Percentiles rank a stretch among this genome's conserved stretches.
phyloP scores from a whole-genome alignment of 2,329 filamentous ascomycete species.

The Diaporthe velutina region DNA sequence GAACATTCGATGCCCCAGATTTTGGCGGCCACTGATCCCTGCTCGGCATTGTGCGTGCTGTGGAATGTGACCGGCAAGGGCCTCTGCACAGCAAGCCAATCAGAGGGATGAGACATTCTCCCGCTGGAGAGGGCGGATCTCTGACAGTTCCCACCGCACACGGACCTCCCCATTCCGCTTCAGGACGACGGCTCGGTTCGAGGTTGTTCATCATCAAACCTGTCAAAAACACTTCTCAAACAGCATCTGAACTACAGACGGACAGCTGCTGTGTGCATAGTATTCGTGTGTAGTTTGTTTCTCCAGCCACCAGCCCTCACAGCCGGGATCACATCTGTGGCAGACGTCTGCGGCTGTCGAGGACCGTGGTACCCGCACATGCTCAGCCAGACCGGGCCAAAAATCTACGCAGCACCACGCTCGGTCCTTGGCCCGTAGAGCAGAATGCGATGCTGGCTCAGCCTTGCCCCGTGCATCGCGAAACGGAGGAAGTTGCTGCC shows the following conservation, averaged over 20 bases:
- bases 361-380: not conserved
- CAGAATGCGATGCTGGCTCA: not conserved
- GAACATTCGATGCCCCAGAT: conserved; percentile 33
- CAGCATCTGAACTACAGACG: conserved; percentile 13
- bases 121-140: conserved; percentile 27
- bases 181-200: conserved; percentile 30
- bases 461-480: conserved; percentile 15
- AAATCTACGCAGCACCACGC: no score
- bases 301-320: not conserved
- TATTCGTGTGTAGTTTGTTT: not conserved
- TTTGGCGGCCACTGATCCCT: conserved; percentile 18
- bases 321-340: not conserved
- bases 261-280: not conserved
- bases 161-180: conserved; percentile 31
- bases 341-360: not conserved
- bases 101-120: conserved; percentile 28
- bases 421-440: no score
- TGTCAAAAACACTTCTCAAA: conserved; percentile 31
- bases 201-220: conserved; percentile 27
- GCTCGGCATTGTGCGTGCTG: conserved; percentile 20
- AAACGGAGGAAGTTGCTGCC: not conserved
- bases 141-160: conserved; percentile 27
- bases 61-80: conserved; percentile 31
- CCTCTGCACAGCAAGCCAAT: conserved; percentile 4
- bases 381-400: not conserved